Evolutionary conservation across 352 stramenopile species (phyloP), one percentile per base, ranked within the genome.

Genomic region (Phytophthora foliorum): DNA sequence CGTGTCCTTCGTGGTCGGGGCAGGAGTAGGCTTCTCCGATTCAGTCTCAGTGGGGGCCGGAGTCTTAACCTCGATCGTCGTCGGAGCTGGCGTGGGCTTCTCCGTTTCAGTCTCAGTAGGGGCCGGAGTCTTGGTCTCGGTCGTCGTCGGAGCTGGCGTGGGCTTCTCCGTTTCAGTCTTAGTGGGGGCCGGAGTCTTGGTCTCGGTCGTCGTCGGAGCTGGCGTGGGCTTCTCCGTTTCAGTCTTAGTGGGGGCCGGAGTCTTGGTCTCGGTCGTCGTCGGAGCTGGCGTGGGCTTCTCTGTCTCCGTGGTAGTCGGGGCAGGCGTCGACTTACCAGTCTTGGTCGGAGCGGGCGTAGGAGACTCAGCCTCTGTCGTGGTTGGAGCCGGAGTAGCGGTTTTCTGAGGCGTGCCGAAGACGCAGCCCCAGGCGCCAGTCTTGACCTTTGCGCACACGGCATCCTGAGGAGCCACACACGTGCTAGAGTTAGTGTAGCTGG

Each of bases 341-440:
- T 58, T 57, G 14, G 66, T 55, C n/a, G 63, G 46, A 38, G 64
- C 64, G 27, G 63, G 63, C 19, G 64, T 70, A 25, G 62, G 10
- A 48, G 38, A 17, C 14, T 32, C 49, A 5, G 55, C 66, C 58
- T 72, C 78, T 4, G 66, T 78, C 11, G 75, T 81, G 4, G 66
- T 78, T 6, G 75, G 58, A 16, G 67, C 71, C 6, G 80, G 74
- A 17, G 70, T 80, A 9, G 63, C 45, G 13, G 67, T 8, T 0
- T 29, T 48, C 31, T 65, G 16, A 22, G 44, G 3, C 17, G 42
- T 25, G 51, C 44, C 50, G 64, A 74, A 90, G 31, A 90, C 80
- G 45, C 86, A 94, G 10, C 86, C 86, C 84, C 81, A 92, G 4
- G 80, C 86, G 29, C 82, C 84, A n/a, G 81, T 91, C 56, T 86